Evolutionary conservation across 2,329 filamentous ascomycete genomes (phyloP), one percentile per base, ranked within the genome.

Genomic region (Myriangium duriaei): DNA sequence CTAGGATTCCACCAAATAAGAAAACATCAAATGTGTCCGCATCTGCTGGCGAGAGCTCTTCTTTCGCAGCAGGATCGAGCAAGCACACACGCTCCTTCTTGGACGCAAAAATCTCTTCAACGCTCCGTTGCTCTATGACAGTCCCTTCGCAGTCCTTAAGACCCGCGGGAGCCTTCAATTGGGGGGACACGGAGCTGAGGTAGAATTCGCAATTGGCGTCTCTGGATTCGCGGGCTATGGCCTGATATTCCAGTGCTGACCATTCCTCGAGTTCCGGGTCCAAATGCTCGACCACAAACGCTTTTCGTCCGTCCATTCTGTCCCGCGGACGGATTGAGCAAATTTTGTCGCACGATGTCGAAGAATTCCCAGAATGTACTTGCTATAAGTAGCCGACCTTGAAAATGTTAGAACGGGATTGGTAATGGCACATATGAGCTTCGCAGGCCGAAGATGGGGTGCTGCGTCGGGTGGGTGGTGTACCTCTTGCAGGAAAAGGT

Each of bases 211-310:
- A 74, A 21, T 73, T 72, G 3, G 74, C 63, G 15, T 70, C 69
- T 45, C 75, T 65, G 37, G 81, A 85, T 66, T 98, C 91, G 43
- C 72, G 67, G 36, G 85, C 85, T 56, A 98, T 95, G 53, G 81
- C 74, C 39, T 76, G 67, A 64, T 98, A 98, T 65, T 98, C 91
- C 37, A 96, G 74, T 46, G 84, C 77, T 15, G 91, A 96, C 91
- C 91, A 98, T 29, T 76, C 74, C 21, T 92, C 91, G 18, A 98
- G 72, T 61, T 98, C 91, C 29, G 83, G 79, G 64, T 98, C 91
- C 47, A 98, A 77, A 62, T 98, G 88, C 67, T 96, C 88, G 51
- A 96, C 87, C 52, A 96, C 82, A 63, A 91, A 95, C 30, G 77
- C 87, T 61, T 86, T 45, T 16, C 29, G 31, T 17, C 29, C 24